phyloP scores from a whole-genome alignment of 352 stramenopile species.

The Sclerospora graminicola region DNA sequence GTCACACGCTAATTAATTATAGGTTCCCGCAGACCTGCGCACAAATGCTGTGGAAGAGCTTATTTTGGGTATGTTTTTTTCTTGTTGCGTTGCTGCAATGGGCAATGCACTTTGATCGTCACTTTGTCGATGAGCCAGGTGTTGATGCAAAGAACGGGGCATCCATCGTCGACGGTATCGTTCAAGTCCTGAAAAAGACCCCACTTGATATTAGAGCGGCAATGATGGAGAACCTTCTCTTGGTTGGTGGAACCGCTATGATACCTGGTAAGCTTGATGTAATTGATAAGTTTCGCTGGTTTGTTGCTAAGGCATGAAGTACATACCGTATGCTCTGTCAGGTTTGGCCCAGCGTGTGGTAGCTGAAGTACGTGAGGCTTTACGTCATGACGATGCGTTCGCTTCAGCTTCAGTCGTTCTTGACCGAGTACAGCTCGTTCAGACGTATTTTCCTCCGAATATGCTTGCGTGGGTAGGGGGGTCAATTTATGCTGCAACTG shows the following conservation, averaged over 20 bases:
- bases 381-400: conserved; percentile 33
- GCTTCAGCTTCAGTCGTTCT: conserved; percentile 22
- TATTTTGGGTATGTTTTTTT: conserved; percentile 24
- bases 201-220: conserved; percentile 55
- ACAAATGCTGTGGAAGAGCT: conserved; percentile 36
- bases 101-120: not conserved
- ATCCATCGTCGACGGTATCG: conserved; percentile 48
- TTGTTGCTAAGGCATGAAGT: not conserved
- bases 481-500: conserved; percentile 64
- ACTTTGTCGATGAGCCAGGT: conserved; percentile 7
- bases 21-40: conserved; percentile 34
- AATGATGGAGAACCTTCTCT: conserved; percentile 66
- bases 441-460: conserved; percentile 55
- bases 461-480: conserved; percentile 69
- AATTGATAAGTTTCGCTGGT: not conserved
- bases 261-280: conserved; percentile 35
- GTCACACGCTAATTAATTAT: not conserved
- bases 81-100: not conserved
- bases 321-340: conserved; percentile 10
- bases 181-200: conserved; percentile 39
- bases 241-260: conserved; percentile 69
- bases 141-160: conserved; percentile 23
- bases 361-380: conserved; percentile 28
- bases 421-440: conserved; percentile 28
- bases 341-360: conserved; percentile 44